Base-by-base conservation (phyloP, 1,284 basidiomycete species). In the Cutaneotrichosporon sp. region DNA sequence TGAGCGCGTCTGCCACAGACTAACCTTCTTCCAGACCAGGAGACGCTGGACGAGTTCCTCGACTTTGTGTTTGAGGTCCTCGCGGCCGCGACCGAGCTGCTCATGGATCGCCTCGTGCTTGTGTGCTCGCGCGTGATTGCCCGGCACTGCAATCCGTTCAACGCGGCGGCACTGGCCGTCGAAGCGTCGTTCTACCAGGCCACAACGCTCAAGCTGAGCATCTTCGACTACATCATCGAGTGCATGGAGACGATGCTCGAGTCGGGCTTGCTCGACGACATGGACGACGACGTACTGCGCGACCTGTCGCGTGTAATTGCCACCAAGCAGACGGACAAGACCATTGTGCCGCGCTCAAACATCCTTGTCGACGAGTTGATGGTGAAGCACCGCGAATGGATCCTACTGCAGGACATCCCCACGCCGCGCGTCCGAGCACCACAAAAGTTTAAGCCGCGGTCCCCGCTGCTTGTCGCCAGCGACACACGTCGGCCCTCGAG, bases 181-280 rank as follows among this genome's bases (percentile, higher is more conserved):
- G 90, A 97, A 44, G 90, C 92, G 0, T 81, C 84, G 0, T 83
- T 88, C 68, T 88, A 85, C 74, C 80, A 91, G 62, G 87, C 87
- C 1, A 70, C 76, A 15, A 80, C 83, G 4, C 83, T 98, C 49
- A 81, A 84, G 26, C 78, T 82, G 20, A 82, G 84, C 45, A 78
- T 93, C 15, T 88, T 93, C 70, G 81, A 81, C 39, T 97, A 93
- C 73, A 85, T 93, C 62, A 77, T 83, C 2, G 81, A 83, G 54
- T 92, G 90, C 67, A 80, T 97, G 78, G 96, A 98, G 71, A 85
- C 86, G 0, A 80, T 97, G 50, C 81, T 98, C 20, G 91, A 97
- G 69, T 80, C 79, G 26, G 82, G 83, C 4, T 81, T 91, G 63
- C 80, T 98, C 20, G 87, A 88, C 60, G 74, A 78, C 46, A 80